Evolutionary conservation across 495 filamentous ascomycete genomes (phyloP).

Genomic region (Hypoxylon crocopeplum): DNA sequence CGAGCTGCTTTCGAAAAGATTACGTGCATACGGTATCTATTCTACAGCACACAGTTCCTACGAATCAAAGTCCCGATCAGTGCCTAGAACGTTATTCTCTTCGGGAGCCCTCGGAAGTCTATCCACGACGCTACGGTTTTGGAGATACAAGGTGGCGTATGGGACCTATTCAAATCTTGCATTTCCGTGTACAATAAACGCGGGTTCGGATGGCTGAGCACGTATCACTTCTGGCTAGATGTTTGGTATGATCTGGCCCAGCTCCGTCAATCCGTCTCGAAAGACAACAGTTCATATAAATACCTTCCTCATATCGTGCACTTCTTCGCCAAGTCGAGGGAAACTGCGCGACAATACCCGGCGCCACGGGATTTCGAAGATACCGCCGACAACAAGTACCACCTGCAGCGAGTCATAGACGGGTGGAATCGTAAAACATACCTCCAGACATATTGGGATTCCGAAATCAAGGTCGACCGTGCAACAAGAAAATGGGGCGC

Average conservation of each 20-base stretch:
- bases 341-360: not conserved
- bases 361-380: not conserved
- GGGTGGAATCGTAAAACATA: conserved; percentile 2
- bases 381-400: not conserved
- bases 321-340: conserved; percentile 13
- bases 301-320: conserved; percentile 11
- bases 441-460: conserved; percentile 11
- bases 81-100: conserved; percentile 1
- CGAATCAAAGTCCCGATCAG: not conserved
- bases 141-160: conserved; percentile 1
- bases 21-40: not conserved
- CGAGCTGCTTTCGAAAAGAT: not conserved
- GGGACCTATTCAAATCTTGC: conserved; percentile 10
- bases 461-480: too few relatives aligned
- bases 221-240: not conserved
- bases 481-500: too few relatives aligned
- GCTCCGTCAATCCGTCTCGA: not conserved
- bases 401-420: not conserved
- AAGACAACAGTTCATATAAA: not conserved
- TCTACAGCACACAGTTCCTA: conserved; percentile 11
- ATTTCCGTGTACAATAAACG: not conserved
- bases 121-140: not conserved
- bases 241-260: not conserved
- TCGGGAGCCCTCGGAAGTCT: not conserved
- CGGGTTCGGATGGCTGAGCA: not conserved